Evolutionary conservation across 805 yeast species (phyloP), one percentile per base, ranked within the genome.

Genomic region (Kurtzmaniella fragi): DNA sequence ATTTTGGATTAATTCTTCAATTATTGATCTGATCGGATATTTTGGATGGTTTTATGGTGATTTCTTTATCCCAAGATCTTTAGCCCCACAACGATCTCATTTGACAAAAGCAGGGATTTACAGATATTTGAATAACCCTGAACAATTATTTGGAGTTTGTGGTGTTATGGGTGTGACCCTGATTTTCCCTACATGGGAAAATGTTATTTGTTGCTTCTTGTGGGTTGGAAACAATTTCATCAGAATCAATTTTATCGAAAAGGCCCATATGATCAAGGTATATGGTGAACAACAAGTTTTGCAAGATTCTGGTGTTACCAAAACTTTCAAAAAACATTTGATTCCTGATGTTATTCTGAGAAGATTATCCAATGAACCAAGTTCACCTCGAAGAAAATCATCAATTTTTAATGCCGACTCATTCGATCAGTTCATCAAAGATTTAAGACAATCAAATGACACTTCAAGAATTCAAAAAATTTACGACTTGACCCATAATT

Each of bases 41-140:
- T 84, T 81, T 59, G 93, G 95, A n/a, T 85, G 93, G 93, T 85
- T 84, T 52, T 85, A 82, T 57, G 95, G 95, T 41, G 95, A 85
- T 57, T 85, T 85, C 60, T 85, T 84, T 59, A 63, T 83, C 42
- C 78, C 84, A 28, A 74, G 70, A 38, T 41, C 51, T 5, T 38
- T 47, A 25, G 50, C 56, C 46, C 54, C 58, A 5, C 36, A 33
- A 17, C 68, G 67, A 40, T 61, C 74, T 6, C 67, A 68, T 46
- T 67, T 85, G 48, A 79, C 90, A 0, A 82, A 82, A 45, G 83
- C 85, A 27, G 95, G 95, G 36, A 84, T 85, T 30, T 85, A 85
- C 55, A 75, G 91, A 47, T 85, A 84, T 57, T 70, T 85, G 54
- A 85, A 85, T 56, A 83, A 85, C 52, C 95, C 95, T 8, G 95